Evolutionary conservation across 352 stramenopile species (phyloP), one percentile per base, ranked within the genome.

Genomic region (Globisporangium paroecandrum): DNA sequence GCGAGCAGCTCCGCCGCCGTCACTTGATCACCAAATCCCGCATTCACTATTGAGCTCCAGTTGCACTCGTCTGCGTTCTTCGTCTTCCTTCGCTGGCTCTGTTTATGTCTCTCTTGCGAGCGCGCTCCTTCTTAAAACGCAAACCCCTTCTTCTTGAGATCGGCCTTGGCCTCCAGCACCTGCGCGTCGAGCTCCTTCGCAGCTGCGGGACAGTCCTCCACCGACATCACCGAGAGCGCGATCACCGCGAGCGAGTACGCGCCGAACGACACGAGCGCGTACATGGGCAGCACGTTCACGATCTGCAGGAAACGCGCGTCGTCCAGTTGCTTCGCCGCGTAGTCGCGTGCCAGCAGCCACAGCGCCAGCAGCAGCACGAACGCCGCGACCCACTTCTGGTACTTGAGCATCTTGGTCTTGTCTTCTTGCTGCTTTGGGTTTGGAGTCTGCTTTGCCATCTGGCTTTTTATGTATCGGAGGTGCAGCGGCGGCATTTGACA

Each of bases 161-260:
- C 84, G 3, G 74, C 72, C 65, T 90, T 90, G 29, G 82, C 84
- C 59, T 89, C 82, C 18, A 84, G 49, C 15, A 90, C 82, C 74
- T 92, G 79, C 22, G 66, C 70, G 63, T 93, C 82, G 4, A 93
- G 74, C 64, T 93, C 85, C 68, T 88, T 91, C 9, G 85, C 58
- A 4, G 83, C 81, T 25, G 89, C 79, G 24, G 81, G 81, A 43
- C 86, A 90, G 65, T 93, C 85, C 27, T 87, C 77, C 25, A 93
- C 76, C 0, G 78, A 69, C 82, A 91, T 90, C 41, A 93, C 81
- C 12, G 79, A 89, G 56, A 90, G 67, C 47, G 75, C 81, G 66
- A 93, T 91, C 29, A 79, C 65, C 8, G 68, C 82, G 58, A 93
- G 69, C 69, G 85, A 93, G 73, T 91, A 93, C 20, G 79, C 82